Conservation (phyloP, 1,139 yeast genomes). For the Hanseniaspora sp. region DNA sequence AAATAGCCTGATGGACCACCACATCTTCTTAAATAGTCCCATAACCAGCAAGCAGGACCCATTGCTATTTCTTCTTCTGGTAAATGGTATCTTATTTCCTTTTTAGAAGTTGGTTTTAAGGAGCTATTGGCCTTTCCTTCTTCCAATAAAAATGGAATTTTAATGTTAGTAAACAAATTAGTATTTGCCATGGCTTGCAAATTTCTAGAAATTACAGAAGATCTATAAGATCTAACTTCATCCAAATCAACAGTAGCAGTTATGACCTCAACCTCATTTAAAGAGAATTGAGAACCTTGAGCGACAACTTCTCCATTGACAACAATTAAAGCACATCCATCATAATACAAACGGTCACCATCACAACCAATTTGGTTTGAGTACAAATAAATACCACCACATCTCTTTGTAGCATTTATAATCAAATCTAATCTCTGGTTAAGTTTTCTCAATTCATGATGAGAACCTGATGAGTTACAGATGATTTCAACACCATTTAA, state of each 20-base stretch:
- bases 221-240: slow-evolving; percentile 75
- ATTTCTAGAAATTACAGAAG: slow-evolving; percentile 61
- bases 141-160: slow-evolving; percentile 51
- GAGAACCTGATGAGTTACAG: slow-evolving; percentile 92
- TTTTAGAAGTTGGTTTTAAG: slow-evolving; percentile 48
- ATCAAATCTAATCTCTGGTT: slow-evolving; percentile 75
- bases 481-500: slow-evolving; percentile 92
- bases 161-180: slow-evolving; percentile 48
- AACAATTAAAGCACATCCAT: slow-evolving; percentile 90
- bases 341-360: slow-evolving; percentile 92
- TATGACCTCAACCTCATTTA: slow-evolving; percentile 83
- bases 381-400: slow-evolving; percentile 90
- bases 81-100: slow-evolving; percentile 49
- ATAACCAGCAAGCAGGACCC: slow-evolving; percentile 98
- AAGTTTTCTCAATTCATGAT: slow-evolving; percentile 84
- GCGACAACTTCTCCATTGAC: slow-evolving; percentile 86
- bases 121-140: slow-evolving; percentile 46
- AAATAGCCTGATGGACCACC: slow-evolving; percentile 74
- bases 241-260: slow-evolving; percentile 89
- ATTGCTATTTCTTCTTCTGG: slow-evolving; percentile 95
- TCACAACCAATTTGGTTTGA: slow-evolving; percentile 97
- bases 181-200: slow-evolving; percentile 50
- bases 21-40: slow-evolving; percentile 93
- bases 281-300: slow-evolving; percentile 82
- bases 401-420: slow-evolving; percentile 82